phyloP scores from a whole-genome alignment of 2,329 filamentous ascomycete genomes.

The Cercospora zeae-maydis region DNA sequence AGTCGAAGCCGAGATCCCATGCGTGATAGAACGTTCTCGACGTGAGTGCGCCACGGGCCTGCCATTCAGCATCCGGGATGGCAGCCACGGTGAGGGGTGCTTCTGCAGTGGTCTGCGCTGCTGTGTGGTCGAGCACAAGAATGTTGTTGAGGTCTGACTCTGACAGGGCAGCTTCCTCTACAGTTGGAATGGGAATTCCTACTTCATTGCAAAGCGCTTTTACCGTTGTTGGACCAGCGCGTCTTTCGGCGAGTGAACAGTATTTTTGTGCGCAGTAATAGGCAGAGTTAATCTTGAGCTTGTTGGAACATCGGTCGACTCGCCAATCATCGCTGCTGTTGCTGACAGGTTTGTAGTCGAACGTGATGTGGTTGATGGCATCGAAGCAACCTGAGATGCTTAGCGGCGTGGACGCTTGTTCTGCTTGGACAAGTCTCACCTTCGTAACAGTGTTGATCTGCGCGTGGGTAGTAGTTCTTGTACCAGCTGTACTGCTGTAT shows the following conservation, averaged over 20 bases:
- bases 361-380: slow-evolving; percentile 11
- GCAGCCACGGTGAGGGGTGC: slow-evolving; percentile 7
- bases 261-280: slow-evolving; percentile 21
- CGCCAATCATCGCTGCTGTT: slow-evolving; percentile 6
- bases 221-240: slow-evolving; percentile 8
- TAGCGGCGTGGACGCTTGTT: neutral
- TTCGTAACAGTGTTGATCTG: slow-evolving; percentile 17
- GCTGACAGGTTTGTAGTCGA: slow-evolving; percentile 13
- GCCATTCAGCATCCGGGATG: slow-evolving; percentile 20
- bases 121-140: slow-evolving; percentile 14
- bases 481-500: slow-evolving; percentile 20
- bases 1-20: slow-evolving; percentile 17
- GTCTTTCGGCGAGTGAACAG: slow-evolving; percentile 12
- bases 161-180: slow-evolving; percentile 10
- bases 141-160: slow-evolving; percentile 8
- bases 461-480: slow-evolving; percentile 20
- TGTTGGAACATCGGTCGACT: slow-evolving; percentile 15
- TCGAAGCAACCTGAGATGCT: slow-evolving; percentile 6
- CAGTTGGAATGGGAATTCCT: slow-evolving; percentile 9
- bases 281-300: slow-evolving; percentile 16
- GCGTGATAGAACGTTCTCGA: slow-evolving; percentile 14
- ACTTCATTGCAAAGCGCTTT: slow-evolving; percentile 7
- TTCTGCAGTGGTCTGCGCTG: slow-evolving; percentile 14
- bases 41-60: neutral
- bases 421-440: neutral